Evolutionary conservation across 2,329 filamentous ascomycete species (phyloP).

Genomic region (Nigrospora oryzae): DNA sequence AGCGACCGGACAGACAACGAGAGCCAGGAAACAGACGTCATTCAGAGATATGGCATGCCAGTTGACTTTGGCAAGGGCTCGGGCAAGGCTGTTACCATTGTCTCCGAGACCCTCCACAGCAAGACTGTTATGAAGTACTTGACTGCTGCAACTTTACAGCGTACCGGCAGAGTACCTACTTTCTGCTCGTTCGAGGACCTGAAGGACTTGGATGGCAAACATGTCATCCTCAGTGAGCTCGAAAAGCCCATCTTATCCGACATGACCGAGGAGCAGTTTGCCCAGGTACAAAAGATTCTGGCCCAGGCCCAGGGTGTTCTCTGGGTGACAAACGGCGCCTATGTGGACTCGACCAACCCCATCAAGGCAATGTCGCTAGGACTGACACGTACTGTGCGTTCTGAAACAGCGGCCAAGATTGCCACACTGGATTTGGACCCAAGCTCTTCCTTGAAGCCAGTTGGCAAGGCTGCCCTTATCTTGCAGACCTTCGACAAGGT

Average conservation of each 20-base stretch:
- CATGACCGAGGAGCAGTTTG: slow-evolving; percentile 6
- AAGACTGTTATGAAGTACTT: slow-evolving; percentile 9
- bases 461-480: slow-evolving; percentile 9
- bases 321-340: slow-evolving; percentile 13
- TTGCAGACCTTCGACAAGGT: not conserved
- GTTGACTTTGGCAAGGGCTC: too few relatives aligned
- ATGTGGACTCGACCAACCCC: slow-evolving; percentile 9
- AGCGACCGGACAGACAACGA: too few relatives aligned
- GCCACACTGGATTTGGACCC: slow-evolving; percentile 19
- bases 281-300: slow-evolving; percentile 8
- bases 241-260: slow-evolving; percentile 9
- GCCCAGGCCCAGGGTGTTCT: slow-evolving; percentile 8
- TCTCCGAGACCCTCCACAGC: not conserved
- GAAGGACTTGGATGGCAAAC: slow-evolving; percentile 7
- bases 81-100: not conserved
- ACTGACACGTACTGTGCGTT: slow-evolving; percentile 15
- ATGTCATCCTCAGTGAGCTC: slow-evolving; percentile 10
- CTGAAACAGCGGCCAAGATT: slow-evolving; percentile 11
- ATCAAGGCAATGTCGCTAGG: slow-evolving; percentile 13
- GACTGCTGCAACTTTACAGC: slow-evolving; percentile 6
- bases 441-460: slow-evolving; percentile 8
- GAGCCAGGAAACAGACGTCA: too few relatives aligned
- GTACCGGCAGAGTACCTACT: slow-evolving; percentile 6
- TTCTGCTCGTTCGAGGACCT: slow-evolving; percentile 3
- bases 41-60: too few relatives aligned